Evolutionary conservation across 1,139 yeast genomes (phyloP).

Genomic region (Yamadazyma triangularis): DNA sequence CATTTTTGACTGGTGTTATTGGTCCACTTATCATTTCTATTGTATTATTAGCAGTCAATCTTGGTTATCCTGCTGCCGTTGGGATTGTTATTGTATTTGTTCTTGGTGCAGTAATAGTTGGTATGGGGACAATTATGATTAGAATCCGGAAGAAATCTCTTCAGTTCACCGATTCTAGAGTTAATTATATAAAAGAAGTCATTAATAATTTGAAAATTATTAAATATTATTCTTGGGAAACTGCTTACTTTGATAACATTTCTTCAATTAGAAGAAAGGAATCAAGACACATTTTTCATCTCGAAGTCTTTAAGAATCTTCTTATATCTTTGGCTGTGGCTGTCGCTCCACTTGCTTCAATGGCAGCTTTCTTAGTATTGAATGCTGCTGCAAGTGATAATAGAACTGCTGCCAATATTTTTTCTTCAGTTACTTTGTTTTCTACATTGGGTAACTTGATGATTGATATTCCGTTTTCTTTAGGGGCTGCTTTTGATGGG

Average conservation of each 20-base stretch:
- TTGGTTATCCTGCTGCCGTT: conserved; percentile 33
- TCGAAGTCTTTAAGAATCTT: conserved; percentile 55
- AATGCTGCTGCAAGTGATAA: conserved; percentile 42
- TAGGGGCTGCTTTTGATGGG: conserved; percentile 69
- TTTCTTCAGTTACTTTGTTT: conserved; percentile 75
- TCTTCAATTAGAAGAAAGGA: conserved; percentile 45
- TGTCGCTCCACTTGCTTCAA: conserved; percentile 63
- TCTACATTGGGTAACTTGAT: conserved; percentile 50
- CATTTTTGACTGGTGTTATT: conserved; percentile 24
- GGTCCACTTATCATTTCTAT: conserved; percentile 27
- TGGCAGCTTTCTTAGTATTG: conserved; percentile 68
- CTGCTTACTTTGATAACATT: conserved; percentile 47
- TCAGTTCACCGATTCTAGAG: conserved; percentile 28
- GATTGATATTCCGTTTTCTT: conserved; percentile 66
- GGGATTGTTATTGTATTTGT: conserved; percentile 28
- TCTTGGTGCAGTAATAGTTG: conserved; percentile 20
- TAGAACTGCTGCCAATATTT: conserved; percentile 68
- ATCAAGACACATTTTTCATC: conserved; percentile 41
- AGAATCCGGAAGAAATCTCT: conserved; percentile 24
- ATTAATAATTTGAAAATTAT: conserved; percentile 32
- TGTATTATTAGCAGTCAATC: conserved; percentile 27
- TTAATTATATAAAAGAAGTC: conserved; percentile 31
- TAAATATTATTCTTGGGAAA: conserved; percentile 62
- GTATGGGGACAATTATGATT: conserved; percentile 22
- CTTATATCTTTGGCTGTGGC: conserved; percentile 55